A percentile compares a stretch with the other conserved stretches of the same genome.
Evolutionary conservation across 208 protist genomes (phyloP).

Genomic region (Trypanosoma theileri): DNA sequence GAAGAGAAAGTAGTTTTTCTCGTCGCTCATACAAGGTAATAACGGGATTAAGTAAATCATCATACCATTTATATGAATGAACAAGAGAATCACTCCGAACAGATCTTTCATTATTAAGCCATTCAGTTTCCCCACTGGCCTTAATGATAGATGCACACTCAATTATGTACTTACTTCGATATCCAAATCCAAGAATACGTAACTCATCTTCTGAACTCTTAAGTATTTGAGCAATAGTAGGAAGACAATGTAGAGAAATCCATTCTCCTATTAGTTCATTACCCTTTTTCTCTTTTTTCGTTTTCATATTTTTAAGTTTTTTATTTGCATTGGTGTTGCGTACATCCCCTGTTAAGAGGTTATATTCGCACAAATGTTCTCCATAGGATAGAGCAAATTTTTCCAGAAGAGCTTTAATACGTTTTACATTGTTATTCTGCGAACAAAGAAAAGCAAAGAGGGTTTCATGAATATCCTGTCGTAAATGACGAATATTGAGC

Average conservation of each 20-base stretch:
- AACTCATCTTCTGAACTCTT: conserved; percentile 37
- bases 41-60: conserved; percentile 24
- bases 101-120: not conserved
- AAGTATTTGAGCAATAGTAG: conserved; percentile 43
- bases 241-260: conserved; percentile 52
- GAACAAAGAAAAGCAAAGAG: conserved; percentile 79
- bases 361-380: conserved; percentile 49
- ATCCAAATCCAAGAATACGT: conserved; percentile 60
- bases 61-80: conserved; percentile 48
- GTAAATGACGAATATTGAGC: conserved; percentile 50
- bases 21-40: conserved; percentile 36
- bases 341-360: conserved; percentile 38
- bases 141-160: conserved; percentile 31
- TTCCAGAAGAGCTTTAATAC: conserved; percentile 68
- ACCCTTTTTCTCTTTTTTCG: not conserved
- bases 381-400: conserved; percentile 44
- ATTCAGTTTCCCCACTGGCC: conserved; percentile 7
- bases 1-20: conserved; percentile 44
- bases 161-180: conserved; percentile 74
- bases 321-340: not conserved
- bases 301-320: not conserved
- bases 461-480: conserved; percentile 75
- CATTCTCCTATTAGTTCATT: conserved; percentile 18
- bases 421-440: conserved; percentile 81
- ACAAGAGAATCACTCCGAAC: not conserved